phyloP scores from a whole-genome alignment of 2,329 filamentous ascomycete genomes.

The Didymosphaeria variabile region DNA sequence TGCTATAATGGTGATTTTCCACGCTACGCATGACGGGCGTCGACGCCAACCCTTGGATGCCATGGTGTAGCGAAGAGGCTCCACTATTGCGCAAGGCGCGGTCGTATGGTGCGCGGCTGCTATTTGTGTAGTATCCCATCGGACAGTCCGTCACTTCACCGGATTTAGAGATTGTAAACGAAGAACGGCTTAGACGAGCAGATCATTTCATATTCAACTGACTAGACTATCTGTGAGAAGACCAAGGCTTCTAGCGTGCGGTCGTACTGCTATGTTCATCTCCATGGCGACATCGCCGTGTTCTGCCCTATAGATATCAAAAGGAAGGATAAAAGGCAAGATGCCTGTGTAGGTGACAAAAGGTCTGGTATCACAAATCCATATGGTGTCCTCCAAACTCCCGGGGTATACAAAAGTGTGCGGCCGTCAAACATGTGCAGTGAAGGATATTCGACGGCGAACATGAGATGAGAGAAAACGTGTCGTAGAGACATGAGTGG shows the following conservation, averaged over 20 bases:
- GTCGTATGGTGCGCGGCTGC: not conserved
- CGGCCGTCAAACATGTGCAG: constrained; percentile 41
- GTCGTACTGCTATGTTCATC: constrained; percentile 15
- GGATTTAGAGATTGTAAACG: not conserved
- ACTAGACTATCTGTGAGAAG: constrained; percentile 10
- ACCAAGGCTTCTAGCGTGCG: constrained; percentile 16
- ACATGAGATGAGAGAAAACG: constrained; percentile 21
- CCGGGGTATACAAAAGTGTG: constrained; percentile 37
- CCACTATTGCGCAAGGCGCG: constrained; percentile 8
- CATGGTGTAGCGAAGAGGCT: not conserved
- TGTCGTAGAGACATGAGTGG: constrained; percentile 20
- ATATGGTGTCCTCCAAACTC: constrained; percentile 36
- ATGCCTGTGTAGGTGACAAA: constrained; percentile 45
- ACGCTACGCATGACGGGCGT: constrained; percentile 5
- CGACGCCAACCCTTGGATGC: not conserved
- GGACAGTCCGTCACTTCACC: not conserved
- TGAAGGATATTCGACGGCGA: constrained; percentile 17
- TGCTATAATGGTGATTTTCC: constrained; percentile 1
- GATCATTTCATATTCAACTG: constrained; percentile 2
- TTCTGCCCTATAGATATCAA: constrained; percentile 2
- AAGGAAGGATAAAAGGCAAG: constrained; percentile 25
- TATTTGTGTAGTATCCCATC: not conserved
- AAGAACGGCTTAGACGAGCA: not conserved
- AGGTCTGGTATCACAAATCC: constrained; percentile 50
- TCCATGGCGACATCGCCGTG: constrained; percentile 9